These are phyloP conservation scores for Apiotrichum gamsii DNA, from an alignment of 1,284 basidiomycete genomes.

Conservation along the genomic window DNA sequence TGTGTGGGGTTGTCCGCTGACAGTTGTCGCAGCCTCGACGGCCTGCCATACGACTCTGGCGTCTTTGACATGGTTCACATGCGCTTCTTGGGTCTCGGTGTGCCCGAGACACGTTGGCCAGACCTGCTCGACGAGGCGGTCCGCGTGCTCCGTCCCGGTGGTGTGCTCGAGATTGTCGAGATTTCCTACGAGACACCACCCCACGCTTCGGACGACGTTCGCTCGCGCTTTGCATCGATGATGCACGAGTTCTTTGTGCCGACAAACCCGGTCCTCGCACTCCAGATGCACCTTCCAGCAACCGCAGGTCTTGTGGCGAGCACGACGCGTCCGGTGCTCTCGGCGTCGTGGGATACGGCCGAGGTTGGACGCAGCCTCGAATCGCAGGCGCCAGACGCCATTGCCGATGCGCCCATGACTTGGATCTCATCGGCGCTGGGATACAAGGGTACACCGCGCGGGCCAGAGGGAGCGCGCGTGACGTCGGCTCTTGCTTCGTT, in stretches of 20 bases:
- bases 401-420: conserved; percentile 24
- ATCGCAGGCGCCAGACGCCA: conserved; percentile 15
- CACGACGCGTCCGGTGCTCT: conserved; percentile 8
- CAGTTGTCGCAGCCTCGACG: conserved; percentile 37
- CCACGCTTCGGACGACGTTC: conserved; percentile 19
- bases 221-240: conserved; percentile 31
- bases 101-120: conserved; percentile 42
- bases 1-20: no score
- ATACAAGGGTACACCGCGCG: conserved; percentile 28
- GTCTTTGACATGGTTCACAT: conserved; percentile 46
- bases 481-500: not conserved
- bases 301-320: conserved; percentile 8
- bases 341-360: conserved; percentile 1
- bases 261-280: conserved; percentile 27
- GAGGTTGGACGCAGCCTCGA: no score
- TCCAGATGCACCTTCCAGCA: conserved; percentile 30
- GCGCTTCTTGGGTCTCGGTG: conserved; percentile 41
- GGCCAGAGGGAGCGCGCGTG: conserved; percentile 5
- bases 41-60: conserved; percentile 42
- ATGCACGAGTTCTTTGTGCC: conserved; percentile 35
- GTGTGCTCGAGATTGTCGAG: conserved; percentile 46
- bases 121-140: conserved; percentile 41
- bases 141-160: conserved; percentile 41
- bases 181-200: conserved; percentile 33
- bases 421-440: conserved; percentile 35